These are phyloP conservation scores for Neurospora hispaniola DNA, from an alignment of 495 filamentous ascomycete species.

Conservation along the genomic window DNA sequence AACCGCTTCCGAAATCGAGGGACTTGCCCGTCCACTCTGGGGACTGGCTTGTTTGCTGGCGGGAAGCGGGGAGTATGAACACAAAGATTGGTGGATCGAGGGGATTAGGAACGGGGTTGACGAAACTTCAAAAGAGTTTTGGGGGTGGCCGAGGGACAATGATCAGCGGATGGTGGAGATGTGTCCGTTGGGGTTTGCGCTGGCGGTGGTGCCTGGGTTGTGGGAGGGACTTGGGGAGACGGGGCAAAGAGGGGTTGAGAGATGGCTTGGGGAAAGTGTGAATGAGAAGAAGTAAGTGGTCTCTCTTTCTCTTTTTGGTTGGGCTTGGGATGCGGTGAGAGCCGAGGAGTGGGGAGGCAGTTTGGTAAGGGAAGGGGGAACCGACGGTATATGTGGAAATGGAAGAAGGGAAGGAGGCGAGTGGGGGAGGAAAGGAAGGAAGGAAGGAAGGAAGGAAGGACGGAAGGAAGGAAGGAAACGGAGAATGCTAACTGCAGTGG, in stretches of 20 bases:
- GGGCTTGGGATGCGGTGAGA: neutral
- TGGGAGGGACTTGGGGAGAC: slow-evolving; percentile 53
- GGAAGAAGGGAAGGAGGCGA: neutral
- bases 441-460: too few species aligned
- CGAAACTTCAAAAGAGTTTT: slow-evolving; percentile 47
- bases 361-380: neutral
- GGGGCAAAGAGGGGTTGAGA: slow-evolving; percentile 44
- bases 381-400: neutral
- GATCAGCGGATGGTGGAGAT: slow-evolving; percentile 83
- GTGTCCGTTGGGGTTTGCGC: slow-evolving; percentile 57
- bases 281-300: slow-evolving; percentile 53
- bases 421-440: neutral
- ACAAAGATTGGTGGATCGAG: slow-evolving; percentile 51
- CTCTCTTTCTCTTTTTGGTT: neutral
- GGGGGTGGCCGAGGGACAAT: slow-evolving; percentile 59
- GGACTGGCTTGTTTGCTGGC: slow-evolving; percentile 58
- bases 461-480: neutral
- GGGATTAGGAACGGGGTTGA: slow-evolving; percentile 56
- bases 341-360: neutral
- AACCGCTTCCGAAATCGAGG: slow-evolving; percentile 66
- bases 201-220: slow-evolving; percentile 54
- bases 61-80: slow-evolving; percentile 52
- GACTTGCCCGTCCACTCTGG: slow-evolving; percentile 65
- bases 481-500: neutral
- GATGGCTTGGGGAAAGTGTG: slow-evolving; percentile 58